phyloP scores from a whole-genome alignment of 2,329 filamentous ascomycete genomes.

The Trichoderma polysporum region DNA sequence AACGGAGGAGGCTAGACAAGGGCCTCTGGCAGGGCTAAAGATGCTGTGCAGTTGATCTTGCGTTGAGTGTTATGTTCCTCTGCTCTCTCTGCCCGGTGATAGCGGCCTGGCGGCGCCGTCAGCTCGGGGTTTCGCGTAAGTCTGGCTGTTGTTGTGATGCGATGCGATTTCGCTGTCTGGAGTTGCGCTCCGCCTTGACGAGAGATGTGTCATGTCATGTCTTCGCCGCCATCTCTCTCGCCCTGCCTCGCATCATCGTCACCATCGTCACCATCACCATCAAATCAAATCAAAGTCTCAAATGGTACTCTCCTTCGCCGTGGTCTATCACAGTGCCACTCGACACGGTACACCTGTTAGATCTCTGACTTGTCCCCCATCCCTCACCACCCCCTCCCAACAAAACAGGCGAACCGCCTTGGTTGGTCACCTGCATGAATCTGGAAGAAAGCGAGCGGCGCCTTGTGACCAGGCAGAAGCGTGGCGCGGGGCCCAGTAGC shows the following conservation, averaged over 20 bases:
- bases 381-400: neutral
- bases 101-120: neutral
- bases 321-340: constrained; percentile 6
- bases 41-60: neutral
- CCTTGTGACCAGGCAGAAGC: constrained; percentile 24
- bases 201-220: neutral
- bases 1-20: constrained; percentile 12
- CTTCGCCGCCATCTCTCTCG: neutral
- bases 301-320: neutral
- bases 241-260: neutral
- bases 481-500: constrained; percentile 15
- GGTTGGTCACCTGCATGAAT: constrained; percentile 21
- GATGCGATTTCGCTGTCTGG: neutral
- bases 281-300: neutral
- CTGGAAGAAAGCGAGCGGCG: constrained; percentile 17
- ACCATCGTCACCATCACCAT: neutral
- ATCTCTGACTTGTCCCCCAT: neutral
- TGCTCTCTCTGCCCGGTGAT: neutral
- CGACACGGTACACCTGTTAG: constrained; percentile 3
- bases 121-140: neutral
- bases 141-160: neutral
- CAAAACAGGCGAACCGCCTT: neutral
- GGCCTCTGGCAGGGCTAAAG: neutral
- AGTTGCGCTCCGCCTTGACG: too few species aligned
- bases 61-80: neutral